A percentile compares a stretch with the other conserved stretches of the same genome.
Evolutionary conservation across 2,329 filamentous ascomycete species (phyloP).

Genomic region (Nemania diffusa): DNA sequence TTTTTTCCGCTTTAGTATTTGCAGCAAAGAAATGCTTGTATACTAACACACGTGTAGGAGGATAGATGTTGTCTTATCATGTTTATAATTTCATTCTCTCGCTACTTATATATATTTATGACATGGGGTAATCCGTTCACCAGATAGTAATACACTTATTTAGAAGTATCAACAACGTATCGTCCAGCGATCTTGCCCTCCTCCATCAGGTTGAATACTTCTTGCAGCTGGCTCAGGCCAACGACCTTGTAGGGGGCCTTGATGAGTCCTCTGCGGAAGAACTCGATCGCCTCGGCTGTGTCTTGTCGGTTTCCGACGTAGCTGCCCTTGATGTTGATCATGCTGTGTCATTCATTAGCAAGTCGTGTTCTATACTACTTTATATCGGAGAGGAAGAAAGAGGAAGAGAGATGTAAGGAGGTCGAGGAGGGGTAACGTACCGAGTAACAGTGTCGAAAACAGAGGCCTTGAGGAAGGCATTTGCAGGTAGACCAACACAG

Average conservation of each 20-base stretch:
- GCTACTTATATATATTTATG: not conserved
- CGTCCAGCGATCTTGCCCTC: slow-evolving; percentile 78
- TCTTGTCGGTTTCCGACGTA: slow-evolving; percentile 95
- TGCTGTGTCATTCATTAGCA: slow-evolving; percentile 58
- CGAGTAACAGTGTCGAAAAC: slow-evolving; percentile 87
- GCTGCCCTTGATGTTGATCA: slow-evolving; percentile 91
- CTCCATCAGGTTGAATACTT: slow-evolving; percentile 81
- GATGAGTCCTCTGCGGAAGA: slow-evolving; percentile 85
- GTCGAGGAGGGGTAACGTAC: slow-evolving; percentile 29
- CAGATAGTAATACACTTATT: slow-evolving; percentile 53
- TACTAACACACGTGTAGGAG: not conserved
- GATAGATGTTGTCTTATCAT: not conserved
- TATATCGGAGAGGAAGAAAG: not conserved
- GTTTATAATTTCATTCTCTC: not conserved
- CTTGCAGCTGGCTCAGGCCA: slow-evolving; percentile 80
- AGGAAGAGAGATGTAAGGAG: not conserved
- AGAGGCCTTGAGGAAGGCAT: slow-evolving; percentile 81
- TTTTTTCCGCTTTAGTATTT: too few relatives aligned
- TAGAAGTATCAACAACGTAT: slow-evolving; percentile 80
- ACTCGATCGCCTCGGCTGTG: slow-evolving; percentile 88
- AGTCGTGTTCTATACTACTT: not conserved
- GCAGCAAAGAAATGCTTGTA: not conserved
- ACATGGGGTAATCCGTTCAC: not conserved
- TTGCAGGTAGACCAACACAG: slow-evolving; percentile 87
- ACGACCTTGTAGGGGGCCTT: slow-evolving; percentile 87